Percentiles rank a stretch among this genome's conserved stretches.
Evolutionary conservation across 441 rosid species (phyloP).

Genomic region (Erysimum cheiri): DNA sequence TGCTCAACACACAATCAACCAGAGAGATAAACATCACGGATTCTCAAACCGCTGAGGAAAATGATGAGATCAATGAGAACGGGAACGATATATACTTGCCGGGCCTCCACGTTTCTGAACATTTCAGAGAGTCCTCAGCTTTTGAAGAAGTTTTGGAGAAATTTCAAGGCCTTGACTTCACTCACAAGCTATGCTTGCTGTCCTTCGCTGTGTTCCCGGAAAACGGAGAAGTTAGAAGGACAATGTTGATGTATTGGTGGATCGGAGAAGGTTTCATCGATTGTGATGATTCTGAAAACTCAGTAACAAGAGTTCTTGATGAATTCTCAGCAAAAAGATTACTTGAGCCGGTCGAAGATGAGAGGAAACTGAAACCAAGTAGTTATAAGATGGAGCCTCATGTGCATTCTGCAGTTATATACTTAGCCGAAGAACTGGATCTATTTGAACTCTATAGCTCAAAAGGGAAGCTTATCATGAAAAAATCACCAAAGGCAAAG

Average conservation of each 20-base stretch:
- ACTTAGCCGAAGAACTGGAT: slow-evolving; percentile 26
- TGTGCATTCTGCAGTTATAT: slow-evolving; percentile 51
- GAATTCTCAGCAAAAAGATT: slow-evolving; percentile 39
- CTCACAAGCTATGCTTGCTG: slow-evolving; percentile 40
- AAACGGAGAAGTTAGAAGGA: slow-evolving; percentile 47
- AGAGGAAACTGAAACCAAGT: slow-evolving; percentile 28
- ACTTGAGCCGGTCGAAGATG: slow-evolving; percentile 44
- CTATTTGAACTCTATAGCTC: slow-evolving; percentile 17
- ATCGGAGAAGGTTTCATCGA: slow-evolving; percentile 49
- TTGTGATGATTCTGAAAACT: slow-evolving; percentile 19
- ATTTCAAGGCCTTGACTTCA: slow-evolving; percentile 27
- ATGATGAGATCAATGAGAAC: background rate
- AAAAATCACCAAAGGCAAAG: background rate
- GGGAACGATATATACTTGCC: slow-evolving; percentile 35
- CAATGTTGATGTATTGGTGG: slow-evolving; percentile 62
- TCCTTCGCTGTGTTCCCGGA: slow-evolving; percentile 55
- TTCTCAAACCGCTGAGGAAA: slow-evolving; percentile 16
- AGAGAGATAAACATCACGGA: slow-evolving; percentile 14
- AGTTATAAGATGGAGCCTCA: slow-evolving; percentile 50
- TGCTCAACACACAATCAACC: slow-evolving; percentile 40
- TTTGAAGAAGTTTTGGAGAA: slow-evolving; percentile 42
- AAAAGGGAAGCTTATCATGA: slow-evolving; percentile 31
- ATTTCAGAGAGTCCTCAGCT: background rate
- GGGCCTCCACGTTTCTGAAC: background rate
- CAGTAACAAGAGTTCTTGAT: slow-evolving; percentile 33